phyloP scores from a whole-genome alignment of 495 filamentous ascomycete species.

The Astrothelium subdiscretum region DNA sequence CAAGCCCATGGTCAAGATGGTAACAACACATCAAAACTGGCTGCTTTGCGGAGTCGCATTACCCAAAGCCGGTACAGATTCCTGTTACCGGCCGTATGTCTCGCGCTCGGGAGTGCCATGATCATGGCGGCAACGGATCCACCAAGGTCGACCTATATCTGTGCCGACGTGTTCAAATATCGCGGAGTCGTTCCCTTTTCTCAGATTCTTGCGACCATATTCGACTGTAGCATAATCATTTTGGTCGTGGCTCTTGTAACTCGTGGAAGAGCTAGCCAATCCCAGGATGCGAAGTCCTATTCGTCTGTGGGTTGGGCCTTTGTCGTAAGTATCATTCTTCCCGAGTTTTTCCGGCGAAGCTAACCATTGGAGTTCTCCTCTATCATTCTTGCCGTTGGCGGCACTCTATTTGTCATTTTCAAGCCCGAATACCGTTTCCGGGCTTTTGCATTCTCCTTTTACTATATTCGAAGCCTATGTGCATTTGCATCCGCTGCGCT shows the following conservation, averaged over 20 bases:
- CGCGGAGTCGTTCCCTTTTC: conserved; percentile 10
- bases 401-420: conserved; percentile 5
- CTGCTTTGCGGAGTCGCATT: conserved; percentile 7
- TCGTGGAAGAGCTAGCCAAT: conserved; percentile 5
- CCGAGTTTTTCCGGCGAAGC: background rate
- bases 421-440: conserved; percentile 14
- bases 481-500: conserved; percentile 11
- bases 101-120: conserved; percentile 14
- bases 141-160: conserved; percentile 21
- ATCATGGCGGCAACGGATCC: conserved; percentile 1
- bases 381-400: conserved; percentile 6
- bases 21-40: conserved; percentile 4
- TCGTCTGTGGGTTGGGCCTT: conserved; percentile 18
- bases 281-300: conserved; percentile 1
- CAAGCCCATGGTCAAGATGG: background rate
- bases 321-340: conserved; percentile 8
- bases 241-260: conserved; percentile 9
- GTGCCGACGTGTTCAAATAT: conserved; percentile 14
- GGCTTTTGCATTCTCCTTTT: background rate
- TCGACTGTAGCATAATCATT: conserved; percentile 15
- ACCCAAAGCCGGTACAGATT: conserved; percentile 12
- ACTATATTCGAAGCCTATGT: conserved; percentile 8
- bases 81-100: conserved; percentile 11
- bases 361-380: conserved; percentile 11
- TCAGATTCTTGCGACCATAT: conserved; percentile 13